phyloP scores from a whole-genome alignment of 2,329 filamentous ascomycete species.

The Trichoderma sp. region DNA sequence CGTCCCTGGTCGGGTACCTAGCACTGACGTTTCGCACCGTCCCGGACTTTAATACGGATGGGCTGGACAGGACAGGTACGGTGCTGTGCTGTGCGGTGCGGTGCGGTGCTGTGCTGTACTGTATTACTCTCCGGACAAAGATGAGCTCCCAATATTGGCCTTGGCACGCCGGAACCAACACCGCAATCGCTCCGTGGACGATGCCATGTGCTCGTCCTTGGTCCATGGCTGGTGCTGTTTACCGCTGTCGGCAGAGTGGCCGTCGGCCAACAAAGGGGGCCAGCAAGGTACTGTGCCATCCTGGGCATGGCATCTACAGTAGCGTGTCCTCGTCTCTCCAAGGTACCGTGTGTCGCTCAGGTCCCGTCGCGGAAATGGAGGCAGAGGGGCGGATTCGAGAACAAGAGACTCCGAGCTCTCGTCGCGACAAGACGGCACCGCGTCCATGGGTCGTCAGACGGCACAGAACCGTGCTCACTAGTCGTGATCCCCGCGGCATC shows the following conservation, averaged over 20 bases:
- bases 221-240: not conserved
- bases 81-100: too few species aligned
- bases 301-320: not conserved
- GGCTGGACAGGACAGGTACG: not conserved
- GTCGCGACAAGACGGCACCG: not conserved
- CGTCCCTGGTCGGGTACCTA: not conserved
- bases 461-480: not conserved
- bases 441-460: not conserved
- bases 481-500: not conserved
- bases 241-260: not conserved
- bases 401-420: not conserved
- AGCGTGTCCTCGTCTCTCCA: not conserved
- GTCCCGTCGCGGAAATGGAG: not conserved
- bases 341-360: not conserved
- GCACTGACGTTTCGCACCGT: not conserved
- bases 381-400: not conserved
- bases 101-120: too few species aligned
- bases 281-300: not conserved
- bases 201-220: not conserved
- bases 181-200: not conserved
- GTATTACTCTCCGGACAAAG: too few species aligned
- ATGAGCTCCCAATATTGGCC: not conserved
- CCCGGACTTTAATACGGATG: not conserved
- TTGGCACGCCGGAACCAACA: not conserved
- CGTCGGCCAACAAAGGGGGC: slow-evolving; percentile 1